Evolutionary conservation across 164 flowering plant genomes (phyloP), one percentile per base, ranked within the genome.

Genomic region (Berberis thunbergii): DNA sequence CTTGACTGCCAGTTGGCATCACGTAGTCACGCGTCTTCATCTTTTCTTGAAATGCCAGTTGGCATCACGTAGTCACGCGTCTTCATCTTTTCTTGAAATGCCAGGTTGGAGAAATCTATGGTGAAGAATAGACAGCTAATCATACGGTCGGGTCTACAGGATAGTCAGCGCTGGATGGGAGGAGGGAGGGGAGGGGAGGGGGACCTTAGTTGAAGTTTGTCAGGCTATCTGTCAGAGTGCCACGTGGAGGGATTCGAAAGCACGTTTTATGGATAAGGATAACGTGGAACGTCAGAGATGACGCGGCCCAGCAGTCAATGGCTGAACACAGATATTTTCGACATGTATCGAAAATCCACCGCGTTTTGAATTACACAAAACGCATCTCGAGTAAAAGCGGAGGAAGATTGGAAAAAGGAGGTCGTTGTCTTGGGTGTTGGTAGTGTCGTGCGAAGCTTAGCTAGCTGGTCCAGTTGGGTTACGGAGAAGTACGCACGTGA

Each of bases 41-140:
- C 26, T 26, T 26, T 26, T 26, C 26, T 54, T 39, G 63, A 54
- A 45, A 50, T 69, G 78, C 80, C 82, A 81, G 74, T 73, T 79
- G 83, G 80, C 75, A 65, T 38, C 70, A 69, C 64, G 73, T 42
- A 44, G 62, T 52, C 54, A 45, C 55, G 59, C 49, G 50, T 12
- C 26, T 26, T 26, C 26, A 26, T 26, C 26, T 26, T 26, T 26
- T 26, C 26, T 54, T 39, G 63, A 54, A 45, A 50, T 69, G 49
- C 54, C 59, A 69, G 59, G 72, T 64, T 2, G 45, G 50, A 49
- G 54, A 52, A 48, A 11, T 7, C 2, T 1, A 4, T 6, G 11
- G 13, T 52, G 54, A 10, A 52, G 13, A 6, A 12, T 2, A 7
- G 54, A 64, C 61, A 61, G 11, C 49, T 41, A 9, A 49, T 2